These are phyloP conservation scores for Arctium minus DNA, from an alignment of 129 eudicot genomes.

Conservation along the genomic window DNA sequence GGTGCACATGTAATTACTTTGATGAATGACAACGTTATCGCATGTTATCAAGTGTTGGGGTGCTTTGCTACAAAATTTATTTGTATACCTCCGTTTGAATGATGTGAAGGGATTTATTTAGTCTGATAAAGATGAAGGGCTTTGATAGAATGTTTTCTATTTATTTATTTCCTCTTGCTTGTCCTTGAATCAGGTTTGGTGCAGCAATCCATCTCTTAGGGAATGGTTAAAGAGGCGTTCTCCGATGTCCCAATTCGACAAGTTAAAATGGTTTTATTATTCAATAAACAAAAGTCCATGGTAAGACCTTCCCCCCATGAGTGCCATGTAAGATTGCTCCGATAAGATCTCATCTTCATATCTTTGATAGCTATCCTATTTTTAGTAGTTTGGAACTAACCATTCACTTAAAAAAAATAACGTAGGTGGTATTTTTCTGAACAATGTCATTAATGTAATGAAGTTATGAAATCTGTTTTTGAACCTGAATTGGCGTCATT, in stretches of 20 bases:
- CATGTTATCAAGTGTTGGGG: too few relatives aligned
- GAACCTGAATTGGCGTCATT: not conserved
- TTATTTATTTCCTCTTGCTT: not conserved
- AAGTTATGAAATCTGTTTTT: not conserved
- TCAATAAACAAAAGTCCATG: constrained; percentile 84
- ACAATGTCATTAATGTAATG: not conserved
- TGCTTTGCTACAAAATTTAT: too few relatives aligned
- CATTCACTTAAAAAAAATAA: not conserved
- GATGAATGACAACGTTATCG: too few relatives aligned
- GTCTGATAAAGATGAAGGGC: not conserved
- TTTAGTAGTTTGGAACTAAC: not conserved
- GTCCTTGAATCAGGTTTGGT: constrained; percentile 58
- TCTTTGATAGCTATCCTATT: not conserved
- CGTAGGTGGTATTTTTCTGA: not conserved
- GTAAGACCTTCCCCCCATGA: constrained; percentile 33
- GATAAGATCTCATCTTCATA: not conserved
- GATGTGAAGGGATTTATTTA: not conserved
- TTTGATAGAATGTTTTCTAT: not conserved
- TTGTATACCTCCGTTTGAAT: too few relatives aligned
- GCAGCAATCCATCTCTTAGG: constrained; percentile 74
- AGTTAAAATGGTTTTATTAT: constrained; percentile 80
- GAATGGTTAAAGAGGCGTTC: constrained; percentile 77
- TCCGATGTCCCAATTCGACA: constrained; percentile 52
- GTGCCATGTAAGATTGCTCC: constrained; percentile 6
- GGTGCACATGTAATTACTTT: not conserved